Base-by-base conservation (phyloP, 306 rosid genomes). In the Vigna reflexopilosa region DNA sequence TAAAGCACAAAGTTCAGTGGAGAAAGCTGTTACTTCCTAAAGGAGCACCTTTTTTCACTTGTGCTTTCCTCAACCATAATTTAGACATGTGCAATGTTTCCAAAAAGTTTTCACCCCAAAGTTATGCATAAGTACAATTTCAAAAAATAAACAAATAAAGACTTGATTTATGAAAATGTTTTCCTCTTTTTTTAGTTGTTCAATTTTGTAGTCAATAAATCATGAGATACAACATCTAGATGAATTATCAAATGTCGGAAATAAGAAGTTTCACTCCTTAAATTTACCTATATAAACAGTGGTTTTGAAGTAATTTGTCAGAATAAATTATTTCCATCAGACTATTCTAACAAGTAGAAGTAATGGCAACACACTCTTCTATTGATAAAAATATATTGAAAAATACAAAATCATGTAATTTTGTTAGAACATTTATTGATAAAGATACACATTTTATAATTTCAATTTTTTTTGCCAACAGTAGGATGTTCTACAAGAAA, bases 1-100 rank as follows among this genome's bases (percentile, higher is more conserved):
- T 68, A 45, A 71, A 83, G 64, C 80, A 48, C 36, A 24, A 47
- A 34, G 20, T 30, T 8, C 67, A 45, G 77, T 45, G 45, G 64
- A 75, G 34, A 56, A 71, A 79, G 68, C 15, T 56, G 50, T 67
- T 42, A 28, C 77, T 38, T 75, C 50, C 40, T 59, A 45, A 28
- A 34, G 72, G 32, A 76, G 15, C 4, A 76, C 76, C 45, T 10
- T 69, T 42, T 76, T n/a, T 36, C 62, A 16, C n/a, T 77, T 45
- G 9, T 45, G 28, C 49, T 30, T 32, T 61, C 68, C 16, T 32
- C 2, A 15, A 6, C 38, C 36, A 58, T 49, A 80, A 22, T 48
- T 77, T 68, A 45, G 40, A 13, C 34, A 32, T 16, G 77, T 38
- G 57, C 38, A 70, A 30, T 28, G 58, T 20, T 69, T 70, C 14